Base-by-base conservation (phyloP, 257 asterid species). In the Lycium barbarum region DNA sequence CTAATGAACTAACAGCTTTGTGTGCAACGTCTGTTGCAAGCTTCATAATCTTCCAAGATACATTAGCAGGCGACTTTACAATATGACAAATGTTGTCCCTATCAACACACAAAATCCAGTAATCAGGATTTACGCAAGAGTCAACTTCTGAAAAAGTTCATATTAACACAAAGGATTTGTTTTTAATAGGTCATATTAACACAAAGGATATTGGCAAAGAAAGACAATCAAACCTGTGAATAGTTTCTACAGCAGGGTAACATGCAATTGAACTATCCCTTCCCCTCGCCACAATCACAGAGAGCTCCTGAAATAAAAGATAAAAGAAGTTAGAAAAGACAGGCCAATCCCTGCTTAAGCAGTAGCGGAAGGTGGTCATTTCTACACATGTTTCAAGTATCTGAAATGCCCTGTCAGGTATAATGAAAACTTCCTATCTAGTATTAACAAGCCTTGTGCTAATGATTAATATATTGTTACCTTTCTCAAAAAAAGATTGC, bases 41-140 rank as follows among this genome's bases (percentile, higher is more conserved):
- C 81, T 94, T 90, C 85, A 70, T 84, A 67, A 89, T 88, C 90
- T 92, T 93, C 97, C 97, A 95, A 7, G 98, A 88, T 58, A 94
- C 95, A 58, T 91, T 85, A 70, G 98, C 98, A 57, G 98, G 98
- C 87, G 98, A 95, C 86, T 97, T 94, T 65, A 97, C 99, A 81
- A 97, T 92, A 88, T 91, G 99, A 88, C 98, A 97, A 80, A 97
- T 97, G 90, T 94, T 97, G 79, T 94, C 98, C 92, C 98, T 96
- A 88, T 84, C 80, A 61, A 74, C n/a, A 78, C 33, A 38, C 14
- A 33, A 15, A 22, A 70, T 72, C 14, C 53, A 84, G 83, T 57
- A 58, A 84, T n/a, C 82, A 43, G 43, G 47, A 63, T 73, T 26
- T 61, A 57, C 40, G 63, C 55, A 65, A 40, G 0, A 59, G 68